Evolutionary conservation across 1,139 yeast species (phyloP).

Genomic region (Hyphopichia fennica): DNA sequence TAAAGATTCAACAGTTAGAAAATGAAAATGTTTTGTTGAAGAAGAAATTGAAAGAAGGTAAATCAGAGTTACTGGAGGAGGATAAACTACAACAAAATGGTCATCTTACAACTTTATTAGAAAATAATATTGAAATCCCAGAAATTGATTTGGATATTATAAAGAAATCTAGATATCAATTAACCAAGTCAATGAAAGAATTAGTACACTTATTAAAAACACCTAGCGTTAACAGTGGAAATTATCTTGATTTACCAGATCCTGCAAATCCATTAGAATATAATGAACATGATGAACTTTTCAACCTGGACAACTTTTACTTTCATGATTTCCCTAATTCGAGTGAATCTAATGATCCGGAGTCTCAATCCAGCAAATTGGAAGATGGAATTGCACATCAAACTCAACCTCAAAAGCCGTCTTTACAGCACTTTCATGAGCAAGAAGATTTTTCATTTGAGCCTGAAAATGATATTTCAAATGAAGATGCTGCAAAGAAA

Average conservation of each 20-base stretch:
- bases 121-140: slow-evolving; percentile 22
- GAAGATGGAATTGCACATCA: too few relatives aligned
- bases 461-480: not conserved
- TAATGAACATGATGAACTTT: slow-evolving; percentile 18
- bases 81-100: slow-evolving; percentile 3
- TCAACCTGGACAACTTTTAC: slow-evolving; percentile 11
- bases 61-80: not conserved
- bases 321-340: not conserved
- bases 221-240: slow-evolving; percentile 24
- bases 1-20: slow-evolving; percentile 31
- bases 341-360: not conserved
- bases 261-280: slow-evolving; percentile 6
- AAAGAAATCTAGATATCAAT: slow-evolving; percentile 38
- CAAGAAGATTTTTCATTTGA: not conserved
- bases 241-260: slow-evolving; percentile 23
- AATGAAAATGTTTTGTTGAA: slow-evolving; percentile 15
- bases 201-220: slow-evolving; percentile 40
- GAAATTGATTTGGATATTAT: slow-evolving; percentile 42
- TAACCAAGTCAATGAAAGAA: slow-evolving; percentile 44
- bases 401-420: not conserved
- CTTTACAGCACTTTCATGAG: not conserved
- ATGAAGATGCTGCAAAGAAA: not conserved
- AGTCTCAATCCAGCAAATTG: not conserved
- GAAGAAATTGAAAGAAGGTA: slow-evolving; percentile 8
- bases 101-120: slow-evolving; percentile 4